These are phyloP conservation scores for Ilex paraguariensis DNA, from an alignment of 305 asterid genomes.

Conservation along the genomic window DNA sequence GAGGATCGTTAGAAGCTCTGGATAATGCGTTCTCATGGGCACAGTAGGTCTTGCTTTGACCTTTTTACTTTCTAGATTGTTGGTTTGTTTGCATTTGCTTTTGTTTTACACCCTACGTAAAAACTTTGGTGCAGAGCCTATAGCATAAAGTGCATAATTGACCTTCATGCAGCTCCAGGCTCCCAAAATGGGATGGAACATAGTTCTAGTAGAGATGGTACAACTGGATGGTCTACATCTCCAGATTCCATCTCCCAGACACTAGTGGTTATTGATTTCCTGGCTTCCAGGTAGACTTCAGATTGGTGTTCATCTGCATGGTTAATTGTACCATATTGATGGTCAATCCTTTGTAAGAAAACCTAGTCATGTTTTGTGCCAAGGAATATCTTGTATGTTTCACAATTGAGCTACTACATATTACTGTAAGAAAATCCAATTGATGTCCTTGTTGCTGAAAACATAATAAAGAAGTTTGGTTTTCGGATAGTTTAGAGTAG, in stretches of 20 bases:
- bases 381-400: background rate
- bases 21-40: constrained; percentile 87
- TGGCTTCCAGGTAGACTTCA: constrained; percentile 58
- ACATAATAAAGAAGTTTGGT: no score
- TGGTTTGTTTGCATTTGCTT: no score
- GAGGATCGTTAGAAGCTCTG: constrained; percentile 65
- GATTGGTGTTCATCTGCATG: no score
- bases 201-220: constrained; percentile 81
- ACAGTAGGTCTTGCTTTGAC: constrained; percentile 39
- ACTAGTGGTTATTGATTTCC: constrained; percentile 55
- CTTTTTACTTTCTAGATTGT: background rate
- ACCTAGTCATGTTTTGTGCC: no score
- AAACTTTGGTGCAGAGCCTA: constrained; percentile 41
- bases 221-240: constrained; percentile 66
- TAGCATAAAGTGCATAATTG: constrained; percentile 66
- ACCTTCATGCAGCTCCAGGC: constrained; percentile 81
- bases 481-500: no score
- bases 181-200: constrained; percentile 63
- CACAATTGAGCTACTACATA: no score
- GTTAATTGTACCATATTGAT: no score
- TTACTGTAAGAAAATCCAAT: no score
- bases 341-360: no score
- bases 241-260: constrained; percentile 44
- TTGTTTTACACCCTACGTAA: background rate
- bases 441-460: no score